A percentile compares a stretch with the other conserved stretches of the same genome.
Conservation (phyloP, 192 early-diverging fungal species). For the Dissophora ornata region DNA sequence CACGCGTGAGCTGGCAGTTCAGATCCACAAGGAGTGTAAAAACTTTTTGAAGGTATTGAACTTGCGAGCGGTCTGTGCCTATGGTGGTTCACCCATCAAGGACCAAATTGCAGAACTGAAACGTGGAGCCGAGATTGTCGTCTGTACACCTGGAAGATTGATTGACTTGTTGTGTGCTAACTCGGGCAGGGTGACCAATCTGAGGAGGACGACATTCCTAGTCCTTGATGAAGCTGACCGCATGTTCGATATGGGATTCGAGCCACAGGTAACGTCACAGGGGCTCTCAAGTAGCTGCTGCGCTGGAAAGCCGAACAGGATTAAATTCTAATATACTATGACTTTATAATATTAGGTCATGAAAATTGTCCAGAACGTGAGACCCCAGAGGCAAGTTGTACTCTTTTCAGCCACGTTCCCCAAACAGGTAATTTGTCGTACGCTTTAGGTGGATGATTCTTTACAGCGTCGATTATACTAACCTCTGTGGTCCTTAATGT, state of each 20-base stretch:
- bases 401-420: conserved; percentile 97
- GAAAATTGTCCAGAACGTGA: conserved; percentile 93
- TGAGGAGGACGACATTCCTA: conserved; percentile 91
- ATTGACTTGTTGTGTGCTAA: conserved; percentile 91
- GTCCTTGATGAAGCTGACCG: conserved; percentile 97
- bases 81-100: conserved; percentile 89
- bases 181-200: conserved; percentile 87
- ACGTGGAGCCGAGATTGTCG: conserved; percentile 90
- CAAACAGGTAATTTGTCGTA: conserved; percentile 65
- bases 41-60: conserved; percentile 89
- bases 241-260: conserved; percentile 99
- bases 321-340: too few relatives aligned
- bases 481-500: background rate
- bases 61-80: conserved; percentile 89
- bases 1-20: conserved; percentile 91
- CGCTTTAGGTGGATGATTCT: too few relatives aligned
- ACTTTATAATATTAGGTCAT: conserved; percentile 87
- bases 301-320: too few relatives aligned
- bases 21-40: conserved; percentile 93
- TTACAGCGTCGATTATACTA: background rate
- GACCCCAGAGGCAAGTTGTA: conserved; percentile 88
- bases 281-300: background rate
- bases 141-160: conserved; percentile 92
- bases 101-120: conserved; percentile 92
- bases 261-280: conserved; percentile 76